phyloP scores from a whole-genome alignment of 371 early-diverging fungal genomes.

The Phascolomyces articulosus region DNA sequence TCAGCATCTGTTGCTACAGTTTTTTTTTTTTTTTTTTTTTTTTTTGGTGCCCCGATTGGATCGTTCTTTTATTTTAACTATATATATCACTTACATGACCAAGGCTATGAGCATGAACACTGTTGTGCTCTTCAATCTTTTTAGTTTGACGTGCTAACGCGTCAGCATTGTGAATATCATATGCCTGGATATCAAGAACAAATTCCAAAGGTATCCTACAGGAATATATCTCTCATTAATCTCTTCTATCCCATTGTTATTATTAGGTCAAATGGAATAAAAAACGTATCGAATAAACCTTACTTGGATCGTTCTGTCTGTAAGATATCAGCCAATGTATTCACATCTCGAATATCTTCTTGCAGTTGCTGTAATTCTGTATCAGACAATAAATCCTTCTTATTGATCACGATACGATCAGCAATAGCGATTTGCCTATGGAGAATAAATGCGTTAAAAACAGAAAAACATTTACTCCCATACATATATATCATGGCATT shows the following conservation, averaged over 20 bases:
- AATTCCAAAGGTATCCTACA: conserved; percentile 71
- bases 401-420: conserved; percentile 94
- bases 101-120: conserved; percentile 43
- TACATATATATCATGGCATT: neutral
- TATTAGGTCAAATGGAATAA: too few species aligned
- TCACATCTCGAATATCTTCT: conserved; percentile 54
- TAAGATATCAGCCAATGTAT: conserved; percentile 64
- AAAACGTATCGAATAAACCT: conserved; percentile 27
- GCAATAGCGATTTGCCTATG: conserved; percentile 92
- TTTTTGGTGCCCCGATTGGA: too few species aligned
- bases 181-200: conserved; percentile 79
- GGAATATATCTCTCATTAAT: too few species aligned
- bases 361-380: conserved; percentile 55
- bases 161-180: conserved; percentile 55
- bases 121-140: conserved; percentile 35
- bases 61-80: neutral
- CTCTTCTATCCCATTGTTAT: too few species aligned
- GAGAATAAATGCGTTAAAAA: too few species aligned
- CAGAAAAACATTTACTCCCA: too few species aligned
- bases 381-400: conserved; percentile 79
- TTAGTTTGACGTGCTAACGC: conserved; percentile 33
- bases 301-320: conserved; percentile 61
- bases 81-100: conserved; percentile 32
- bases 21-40: too few species aligned
- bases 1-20: too few species aligned